Percentiles rank a stretch among this genome's conserved stretches.
Evolutionary conservation across 192 early-diverging fungal genomes (phyloP).

Genomic region (Glomus cerebriforme): DNA sequence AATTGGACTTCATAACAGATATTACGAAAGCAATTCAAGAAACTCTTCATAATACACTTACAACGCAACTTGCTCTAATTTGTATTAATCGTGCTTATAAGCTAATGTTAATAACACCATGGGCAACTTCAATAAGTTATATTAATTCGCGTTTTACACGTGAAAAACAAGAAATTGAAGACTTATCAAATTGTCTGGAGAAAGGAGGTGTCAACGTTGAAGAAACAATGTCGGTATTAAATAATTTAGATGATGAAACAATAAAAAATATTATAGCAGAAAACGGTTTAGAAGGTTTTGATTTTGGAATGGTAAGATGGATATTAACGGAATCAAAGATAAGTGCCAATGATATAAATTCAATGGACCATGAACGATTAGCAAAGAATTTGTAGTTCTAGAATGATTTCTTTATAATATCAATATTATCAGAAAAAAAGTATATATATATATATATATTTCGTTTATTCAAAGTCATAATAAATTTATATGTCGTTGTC

Average conservation of each 20-base stretch:
- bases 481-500: too few species aligned
- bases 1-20: not conserved
- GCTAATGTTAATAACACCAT: not conserved
- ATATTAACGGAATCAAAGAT: constrained; percentile 2
- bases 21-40: not conserved
- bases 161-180: not conserved
- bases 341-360: not conserved
- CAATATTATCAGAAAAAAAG: too few species aligned
- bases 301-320: not conserved
- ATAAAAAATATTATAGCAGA: not conserved
- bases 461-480: too few species aligned
- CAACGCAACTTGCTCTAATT: not conserved
- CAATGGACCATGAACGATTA: not conserved
- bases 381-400: not conserved
- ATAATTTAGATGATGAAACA: not conserved
- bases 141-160: not conserved
- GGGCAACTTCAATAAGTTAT: not conserved
- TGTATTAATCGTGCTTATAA: not conserved
- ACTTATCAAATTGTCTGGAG: not conserved
- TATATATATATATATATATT: not conserved
- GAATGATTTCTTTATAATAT: too few species aligned
- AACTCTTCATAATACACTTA: not conserved
- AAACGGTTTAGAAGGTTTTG: not conserved
- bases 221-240: not conserved
- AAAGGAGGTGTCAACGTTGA: not conserved